Conservation (phyloP, 2,329 filamentous ascomycete genomes). For the Pestalotiopsis sp. region DNA sequence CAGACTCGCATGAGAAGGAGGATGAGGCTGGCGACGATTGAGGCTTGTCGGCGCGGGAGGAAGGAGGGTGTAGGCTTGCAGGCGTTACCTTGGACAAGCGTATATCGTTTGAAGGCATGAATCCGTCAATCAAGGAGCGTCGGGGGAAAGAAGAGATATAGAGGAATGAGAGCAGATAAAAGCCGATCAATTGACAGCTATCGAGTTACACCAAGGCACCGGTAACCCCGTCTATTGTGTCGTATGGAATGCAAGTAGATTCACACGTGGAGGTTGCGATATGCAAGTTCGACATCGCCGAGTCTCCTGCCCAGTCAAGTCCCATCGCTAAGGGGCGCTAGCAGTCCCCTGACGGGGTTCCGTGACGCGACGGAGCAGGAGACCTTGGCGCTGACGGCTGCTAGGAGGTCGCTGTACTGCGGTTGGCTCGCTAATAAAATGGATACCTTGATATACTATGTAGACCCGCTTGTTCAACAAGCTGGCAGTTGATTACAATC, state of each 20-base stretch:
- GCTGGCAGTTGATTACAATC: not conserved
- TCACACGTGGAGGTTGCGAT: constrained; percentile 13
- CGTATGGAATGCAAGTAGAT: constrained; percentile 6
- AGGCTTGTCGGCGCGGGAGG: constrained; percentile 16
- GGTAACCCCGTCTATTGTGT: not conserved
- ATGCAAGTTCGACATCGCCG: not conserved
- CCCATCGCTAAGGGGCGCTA: constrained; percentile 7
- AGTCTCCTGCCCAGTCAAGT: not conserved
- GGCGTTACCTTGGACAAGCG: constrained; percentile 29
- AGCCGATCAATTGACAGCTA: not conserved
- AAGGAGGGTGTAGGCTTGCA: constrained; percentile 17
- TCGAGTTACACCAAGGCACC: not conserved
- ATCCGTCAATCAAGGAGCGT: constrained; percentile 11
- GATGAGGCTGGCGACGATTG: constrained; percentile 25
- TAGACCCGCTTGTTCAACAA: not conserved
- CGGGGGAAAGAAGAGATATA: constrained; percentile 12
- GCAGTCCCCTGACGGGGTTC: constrained; percentile 5
- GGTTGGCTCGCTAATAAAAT: not conserved
- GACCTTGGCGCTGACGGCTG: not conserved
- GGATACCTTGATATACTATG: not conserved
- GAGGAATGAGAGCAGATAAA: constrained; percentile 1
- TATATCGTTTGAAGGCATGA: constrained; percentile 29
- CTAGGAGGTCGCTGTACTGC: not conserved
- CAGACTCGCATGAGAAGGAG: constrained; percentile 26
- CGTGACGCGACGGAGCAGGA: not conserved